Base-by-base conservation (phyloP, 2,329 filamentous ascomycete species). In the Talaromyces islandicus region DNA sequence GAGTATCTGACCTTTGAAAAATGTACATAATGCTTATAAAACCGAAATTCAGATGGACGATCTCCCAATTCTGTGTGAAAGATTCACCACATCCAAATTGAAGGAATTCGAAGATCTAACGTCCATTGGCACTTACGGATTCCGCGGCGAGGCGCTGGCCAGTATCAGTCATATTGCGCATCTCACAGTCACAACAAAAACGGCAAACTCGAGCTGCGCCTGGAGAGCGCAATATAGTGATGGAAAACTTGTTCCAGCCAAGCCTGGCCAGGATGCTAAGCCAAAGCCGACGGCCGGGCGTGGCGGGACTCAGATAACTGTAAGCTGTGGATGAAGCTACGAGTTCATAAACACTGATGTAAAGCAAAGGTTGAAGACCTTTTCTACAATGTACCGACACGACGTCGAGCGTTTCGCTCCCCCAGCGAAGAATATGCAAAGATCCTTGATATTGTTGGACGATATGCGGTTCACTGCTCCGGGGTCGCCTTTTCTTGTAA, bases 81-180 rank as follows among this genome's bases (percentile, higher is more conserved):
- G 94, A 56, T 97, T 97, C 72, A 99, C 94, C 10, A 99, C 94
- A 0, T 97, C 93, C 12, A 99, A 99, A 73, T 82, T 99, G 61
- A 92, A 94, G 67, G 85, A 86, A 5, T 99, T 99, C 66, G 93
- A 97, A 73, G 94, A 99, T 72, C 80, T 99, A 54, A 86, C 86
- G 46, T 90, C 88, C 4, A 97, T 99, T 65, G 88, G 87, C 56
- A 97, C 94, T 1, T 99, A 99, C 73, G 94, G 94, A n/a, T 99
- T 99, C 71, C 89, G 94, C 57, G 94, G 94, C 59, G 94, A 99
- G 76, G 94, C 94, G 3, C 78, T 99, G 58, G 94, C 94, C 14
- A 97, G 94, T 76, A 99, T 99, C 73, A 97, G 93, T 71, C 94
- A 99, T 72, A 97, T 99, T 68, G 93, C 95, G 35, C 95, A 99